phyloP scores from a whole-genome alignment of 805 yeast species.

The Candida pini region DNA sequence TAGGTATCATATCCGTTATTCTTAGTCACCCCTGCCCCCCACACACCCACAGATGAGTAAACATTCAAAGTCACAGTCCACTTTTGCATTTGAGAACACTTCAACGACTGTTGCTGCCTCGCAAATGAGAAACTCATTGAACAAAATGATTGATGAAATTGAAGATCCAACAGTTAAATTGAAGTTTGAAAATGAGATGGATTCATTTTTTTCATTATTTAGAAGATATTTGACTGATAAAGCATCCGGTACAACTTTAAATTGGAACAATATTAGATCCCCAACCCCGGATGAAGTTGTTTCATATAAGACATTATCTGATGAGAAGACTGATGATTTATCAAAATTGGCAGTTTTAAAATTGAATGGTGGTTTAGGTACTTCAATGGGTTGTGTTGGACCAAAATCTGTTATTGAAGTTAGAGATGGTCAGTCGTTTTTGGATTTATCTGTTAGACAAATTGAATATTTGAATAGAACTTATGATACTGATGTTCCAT shows the following conservation, averaged over 20 bases:
- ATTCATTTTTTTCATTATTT: conserved; percentile 86
- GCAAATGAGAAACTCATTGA: conserved; percentile 95
- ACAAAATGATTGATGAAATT: conserved; percentile 82
- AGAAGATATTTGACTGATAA: conserved; percentile 89
- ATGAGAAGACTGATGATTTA: conserved; percentile 41
- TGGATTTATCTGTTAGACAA: conserved; percentile 94
- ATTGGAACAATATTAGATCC: conserved; percentile 94
- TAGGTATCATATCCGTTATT: too few relatives aligned
- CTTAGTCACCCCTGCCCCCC: too few relatives aligned
- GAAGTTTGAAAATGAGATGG: conserved; percentile 87
- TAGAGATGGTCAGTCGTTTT: conserved; percentile 95
- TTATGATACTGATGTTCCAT: conserved; percentile 89
- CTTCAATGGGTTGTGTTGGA: conserved; percentile 99
- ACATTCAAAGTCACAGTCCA: conserved; percentile 66
- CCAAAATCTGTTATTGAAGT: conserved; percentile 98
- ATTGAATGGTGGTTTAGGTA: conserved; percentile 97
- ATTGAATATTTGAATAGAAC: conserved; percentile 90
- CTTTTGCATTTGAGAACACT: conserved; percentile 90
- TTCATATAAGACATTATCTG: conserved; percentile 53
- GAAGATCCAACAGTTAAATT: conserved; percentile 40
- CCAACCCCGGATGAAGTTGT: conserved; percentile 89
- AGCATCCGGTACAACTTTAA: conserved; percentile 76
- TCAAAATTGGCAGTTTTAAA: conserved; percentile 90
- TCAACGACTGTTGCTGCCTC: conserved; percentile 94
- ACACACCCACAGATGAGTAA: conserved; percentile 39